Conservation (phyloP, 345 rosid species). For the Gossypium longicalyx region DNA sequence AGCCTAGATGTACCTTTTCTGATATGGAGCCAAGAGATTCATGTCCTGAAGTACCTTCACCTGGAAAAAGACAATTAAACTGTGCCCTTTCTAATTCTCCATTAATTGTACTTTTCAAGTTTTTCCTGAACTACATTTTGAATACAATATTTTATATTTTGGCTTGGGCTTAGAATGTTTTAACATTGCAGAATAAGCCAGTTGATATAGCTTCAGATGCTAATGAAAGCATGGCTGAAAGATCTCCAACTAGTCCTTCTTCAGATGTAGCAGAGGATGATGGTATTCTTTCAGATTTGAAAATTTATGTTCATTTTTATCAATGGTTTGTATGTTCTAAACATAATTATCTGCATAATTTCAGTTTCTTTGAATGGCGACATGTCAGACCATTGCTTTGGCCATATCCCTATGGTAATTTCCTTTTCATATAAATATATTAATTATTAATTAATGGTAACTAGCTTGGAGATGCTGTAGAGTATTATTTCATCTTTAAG, state of each 20-base stretch:
- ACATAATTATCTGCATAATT: conserved; percentile 23
- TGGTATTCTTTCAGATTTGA: conserved; percentile 31
- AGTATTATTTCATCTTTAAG: neutral
- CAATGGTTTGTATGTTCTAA: conserved; percentile 26
- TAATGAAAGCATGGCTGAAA: conserved; percentile 48
- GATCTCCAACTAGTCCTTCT: conserved; percentile 41
- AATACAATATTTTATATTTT: conserved; percentile 2
- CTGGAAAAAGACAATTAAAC: conserved; percentile 35
- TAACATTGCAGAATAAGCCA: conserved; percentile 41
- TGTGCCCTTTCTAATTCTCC: conserved; percentile 36
- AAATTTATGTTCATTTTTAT: neutral
- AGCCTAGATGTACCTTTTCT: conserved; percentile 28
- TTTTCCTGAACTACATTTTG: conserved; percentile 17
- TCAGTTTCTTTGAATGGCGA: conserved; percentile 39
- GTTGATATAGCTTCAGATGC: conserved; percentile 46
- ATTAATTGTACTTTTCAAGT: conserved; percentile 43
- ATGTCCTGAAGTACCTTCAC: conserved; percentile 34
- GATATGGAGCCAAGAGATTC: conserved; percentile 33
- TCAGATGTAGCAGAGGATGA: conserved; percentile 45
- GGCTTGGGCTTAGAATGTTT: conserved; percentile 14
- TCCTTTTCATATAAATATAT: conserved; percentile 1
- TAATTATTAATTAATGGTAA: neutral
- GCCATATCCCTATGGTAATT: conserved; percentile 45
- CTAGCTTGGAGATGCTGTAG: neutral
- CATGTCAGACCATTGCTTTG: conserved; percentile 21